phyloP scores from a whole-genome alignment of 2,329 filamentous ascomycete species.

The Aspergillus fumigatiaffinis region DNA sequence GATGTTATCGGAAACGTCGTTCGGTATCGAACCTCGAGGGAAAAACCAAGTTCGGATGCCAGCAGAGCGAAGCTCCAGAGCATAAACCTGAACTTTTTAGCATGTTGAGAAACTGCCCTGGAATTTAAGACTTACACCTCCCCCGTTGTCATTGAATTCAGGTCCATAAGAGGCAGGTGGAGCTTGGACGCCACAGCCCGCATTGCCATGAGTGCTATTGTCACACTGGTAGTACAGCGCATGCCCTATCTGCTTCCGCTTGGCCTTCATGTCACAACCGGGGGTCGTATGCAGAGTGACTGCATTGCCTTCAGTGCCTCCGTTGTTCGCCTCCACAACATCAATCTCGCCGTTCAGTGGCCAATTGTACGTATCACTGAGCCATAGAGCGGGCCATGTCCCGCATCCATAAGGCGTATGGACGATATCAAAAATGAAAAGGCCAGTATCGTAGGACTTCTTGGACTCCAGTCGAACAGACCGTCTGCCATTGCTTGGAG shows the following conservation, averaged over 20 bases:
- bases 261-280: conserved; percentile 52
- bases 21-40: conserved; percentile 44
- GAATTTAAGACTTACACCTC: conserved; percentile 44
- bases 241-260: conserved; percentile 51
- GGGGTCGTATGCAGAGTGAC: conserved; percentile 58
- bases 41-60: conserved; percentile 65
- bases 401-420: conserved; percentile 62
- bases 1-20: conserved; percentile 47
- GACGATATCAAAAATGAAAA: conserved; percentile 65
- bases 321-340: conserved; percentile 57
- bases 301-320: conserved; percentile 52
- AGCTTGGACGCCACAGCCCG: conserved; percentile 55
- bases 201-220: conserved; percentile 50
- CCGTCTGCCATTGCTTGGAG: conserved; percentile 58
- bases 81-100: conserved; percentile 43
- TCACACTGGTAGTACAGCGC: conserved; percentile 47
- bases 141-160: conserved; percentile 51
- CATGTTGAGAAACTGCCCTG: not conserved
- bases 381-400: conserved; percentile 65
- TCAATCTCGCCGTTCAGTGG: conserved; percentile 63
- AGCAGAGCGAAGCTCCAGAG: conserved; percentile 57
- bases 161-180: conserved; percentile 46
- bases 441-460: conserved; percentile 55
- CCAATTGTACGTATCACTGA: conserved; percentile 59
- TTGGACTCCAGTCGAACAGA: conserved; percentile 62